Base-by-base conservation (phyloP, 2,329 filamentous ascomycete species). In the Aureobasidium uvarum region DNA sequence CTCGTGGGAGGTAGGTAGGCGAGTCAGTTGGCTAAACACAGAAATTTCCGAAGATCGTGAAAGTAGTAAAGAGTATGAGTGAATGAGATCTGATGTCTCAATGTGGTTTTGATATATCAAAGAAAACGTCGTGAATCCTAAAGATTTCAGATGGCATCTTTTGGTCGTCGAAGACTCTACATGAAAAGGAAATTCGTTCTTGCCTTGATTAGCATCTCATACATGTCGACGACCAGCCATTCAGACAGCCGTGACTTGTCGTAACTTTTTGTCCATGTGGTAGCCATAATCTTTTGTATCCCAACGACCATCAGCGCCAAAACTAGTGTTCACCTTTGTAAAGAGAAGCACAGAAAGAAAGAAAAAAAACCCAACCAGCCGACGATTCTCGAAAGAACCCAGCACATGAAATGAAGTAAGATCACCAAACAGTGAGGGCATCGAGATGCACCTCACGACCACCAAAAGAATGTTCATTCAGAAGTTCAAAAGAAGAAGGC, bases 381-480 rank as follows among this genome's bases (percentile, higher is more conserved):
- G 45, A 50, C 36, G 14, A 39, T 41, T 25, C 60, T 43, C 46
- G 38, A 63, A 60, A 52, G 46, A 63, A 63, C 36, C 46, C 46
- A 63, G 48, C 46, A 16, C 33, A 20, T 41, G 25, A 63, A 36
- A 52, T 45, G 48, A 43, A 52, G 48, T 45, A 45, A 45, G 25
- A 45, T 41, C 46, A 20, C 58, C 58, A 62, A 62, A 41, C 58
- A 33, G 20, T 38, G 45, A 62, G 45, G 33, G 43, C 58, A 50
- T 60, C 31, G 56, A 23, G 8, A 51, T 62, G 58, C 58, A 46
- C n/a, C 46, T 41, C 54, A 62, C 33, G 16, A 33, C 60, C 48
- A 33, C 60, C 48, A 36, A 62, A 59, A 63, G 60, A 63, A 63
- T 63, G 48, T 63, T 54, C 60, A 63, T 43, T 52, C 46, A 52